A percentile compares a stretch with the other conserved stretches of the same genome.
phyloP scores from a whole-genome alignment of 2,329 filamentous ascomycete genomes.

The Paraconiothyrium brasiliense region DNA sequence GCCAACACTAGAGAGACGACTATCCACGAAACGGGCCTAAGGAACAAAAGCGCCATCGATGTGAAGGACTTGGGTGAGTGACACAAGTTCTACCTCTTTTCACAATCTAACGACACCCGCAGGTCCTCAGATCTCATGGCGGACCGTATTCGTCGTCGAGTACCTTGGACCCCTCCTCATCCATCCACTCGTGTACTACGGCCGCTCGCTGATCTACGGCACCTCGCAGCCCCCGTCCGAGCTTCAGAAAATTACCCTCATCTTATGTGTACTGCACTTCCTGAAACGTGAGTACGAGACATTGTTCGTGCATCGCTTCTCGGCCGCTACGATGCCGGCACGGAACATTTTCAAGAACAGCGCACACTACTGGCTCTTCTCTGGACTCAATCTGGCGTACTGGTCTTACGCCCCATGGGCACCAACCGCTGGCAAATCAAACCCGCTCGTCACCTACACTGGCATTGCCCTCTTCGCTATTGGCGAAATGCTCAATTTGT shows the following conservation, averaged over 20 bases:
- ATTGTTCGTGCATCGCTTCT: slow-evolving; percentile 93
- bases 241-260: slow-evolving; percentile 76
- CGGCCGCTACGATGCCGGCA: slow-evolving; percentile 90
- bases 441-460: slow-evolving; percentile 60
- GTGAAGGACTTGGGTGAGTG: slow-evolving; percentile 89
- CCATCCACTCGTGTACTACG: slow-evolving; percentile 75
- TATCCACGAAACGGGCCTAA: slow-evolving; percentile 65
- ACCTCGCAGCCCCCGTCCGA: slow-evolving; percentile 65
- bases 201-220: slow-evolving; percentile 77
- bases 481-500: slow-evolving; percentile 82
- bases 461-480: slow-evolving; percentile 78
- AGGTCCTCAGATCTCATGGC: slow-evolving; percentile 93
- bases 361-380: slow-evolving; percentile 89
- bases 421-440: slow-evolving; percentile 66
- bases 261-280: slow-evolving; percentile 83
- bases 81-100: not conserved
- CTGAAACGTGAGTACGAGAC: slow-evolving; percentile 96
- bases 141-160: slow-evolving; percentile 92
- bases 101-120: slow-evolving; percentile 19
- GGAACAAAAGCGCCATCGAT: slow-evolving; percentile 71
- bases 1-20: slow-evolving; percentile 63
- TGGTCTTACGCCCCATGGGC: slow-evolving; percentile 84
- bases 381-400: slow-evolving; percentile 81
- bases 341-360: slow-evolving; percentile 95
- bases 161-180: slow-evolving; percentile 92